Evolutionary conservation across 495 filamentous ascomycete species (phyloP).

Genomic region (Corynascus novoguineensis): DNA sequence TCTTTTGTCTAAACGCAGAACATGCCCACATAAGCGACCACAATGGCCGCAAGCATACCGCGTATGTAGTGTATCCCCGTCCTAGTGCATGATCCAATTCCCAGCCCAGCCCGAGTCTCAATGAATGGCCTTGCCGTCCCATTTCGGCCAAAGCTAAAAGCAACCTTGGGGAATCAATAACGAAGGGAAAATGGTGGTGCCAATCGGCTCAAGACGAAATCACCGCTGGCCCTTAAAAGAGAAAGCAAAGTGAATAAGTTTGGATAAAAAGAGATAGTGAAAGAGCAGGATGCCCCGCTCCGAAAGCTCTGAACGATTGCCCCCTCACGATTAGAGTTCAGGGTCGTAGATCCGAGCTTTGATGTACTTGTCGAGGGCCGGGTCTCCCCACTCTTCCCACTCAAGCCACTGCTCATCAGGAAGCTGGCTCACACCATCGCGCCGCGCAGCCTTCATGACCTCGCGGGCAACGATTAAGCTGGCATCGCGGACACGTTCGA

Average conservation of each 20-base stretch:
- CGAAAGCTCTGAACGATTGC: neutral
- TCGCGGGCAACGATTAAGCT: constrained; percentile 80
- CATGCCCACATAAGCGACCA: neutral
- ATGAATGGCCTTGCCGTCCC: neutral
- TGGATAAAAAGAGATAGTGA: neutral
- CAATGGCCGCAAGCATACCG: neutral
- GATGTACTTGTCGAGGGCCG: constrained; percentile 73
- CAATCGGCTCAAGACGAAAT: neutral
- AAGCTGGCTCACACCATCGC: constrained; percentile 49
- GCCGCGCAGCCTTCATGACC: constrained; percentile 83
- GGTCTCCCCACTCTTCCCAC: constrained; percentile 74
- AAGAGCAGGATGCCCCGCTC: neutral
- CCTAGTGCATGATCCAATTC: constrained; percentile 11
- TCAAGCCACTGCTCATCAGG: constrained; percentile 72
- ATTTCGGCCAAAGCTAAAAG: neutral
- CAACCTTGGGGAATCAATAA: constrained; percentile 15
- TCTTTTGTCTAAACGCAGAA: constrained; percentile 4
- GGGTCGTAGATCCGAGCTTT: constrained; percentile 79
- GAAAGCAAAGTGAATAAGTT: constrained; percentile 1
- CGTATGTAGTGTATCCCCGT: neutral
- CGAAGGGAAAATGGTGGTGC: neutral
- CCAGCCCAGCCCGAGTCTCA: neutral
- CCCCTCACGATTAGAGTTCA: constrained; percentile 12
- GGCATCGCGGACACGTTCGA: constrained; percentile 86
- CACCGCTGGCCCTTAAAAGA: neutral